phyloP scores from a whole-genome alignment of 106 monocot genomes.

The Platanthera zijinensis region DNA sequence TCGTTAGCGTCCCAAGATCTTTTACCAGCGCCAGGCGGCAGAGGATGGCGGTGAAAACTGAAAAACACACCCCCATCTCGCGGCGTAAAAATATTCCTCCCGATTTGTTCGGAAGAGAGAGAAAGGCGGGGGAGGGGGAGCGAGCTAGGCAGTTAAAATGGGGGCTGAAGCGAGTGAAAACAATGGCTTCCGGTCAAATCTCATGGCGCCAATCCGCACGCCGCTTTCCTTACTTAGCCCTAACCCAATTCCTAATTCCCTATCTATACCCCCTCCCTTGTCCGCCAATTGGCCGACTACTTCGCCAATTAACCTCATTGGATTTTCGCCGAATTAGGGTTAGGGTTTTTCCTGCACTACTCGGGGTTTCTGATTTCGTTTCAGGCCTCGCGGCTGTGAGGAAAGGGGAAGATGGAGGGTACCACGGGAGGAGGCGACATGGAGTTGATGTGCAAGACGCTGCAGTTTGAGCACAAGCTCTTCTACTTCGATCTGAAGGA shows the following conservation, averaged over 20 bases:
- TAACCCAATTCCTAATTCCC: conserved; percentile 23
- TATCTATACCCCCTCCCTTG: neutral
- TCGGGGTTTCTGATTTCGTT: neutral
- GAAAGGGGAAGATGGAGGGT: conserved; percentile 19
- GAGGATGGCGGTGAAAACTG: neutral
- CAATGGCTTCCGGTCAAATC: conserved; percentile 8
- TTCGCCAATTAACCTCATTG: neutral
- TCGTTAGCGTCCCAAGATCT: neutral
- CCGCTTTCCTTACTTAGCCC: conserved; percentile 12
- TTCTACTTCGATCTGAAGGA: conserved; percentile 97
- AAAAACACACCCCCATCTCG: neutral
- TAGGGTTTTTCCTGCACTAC: neutral
- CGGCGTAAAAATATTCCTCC: neutral
- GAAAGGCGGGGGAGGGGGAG: neutral
- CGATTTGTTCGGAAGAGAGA: conserved; percentile 7
- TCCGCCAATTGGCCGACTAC: neutral
- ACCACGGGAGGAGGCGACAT: conserved; percentile 40
- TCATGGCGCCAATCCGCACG: conserved; percentile 5
- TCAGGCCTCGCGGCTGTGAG: neutral
- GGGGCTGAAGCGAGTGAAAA: neutral
- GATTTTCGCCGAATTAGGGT: neutral
- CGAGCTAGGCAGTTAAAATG: neutral
- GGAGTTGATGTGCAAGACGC: conserved; percentile 71
- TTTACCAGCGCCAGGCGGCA: neutral
- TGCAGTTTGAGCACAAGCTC: conserved; percentile 91